These are phyloP conservation scores for Populus alba DNA, from an alignment of 345 rosid species.

Conservation along the genomic window DNA sequence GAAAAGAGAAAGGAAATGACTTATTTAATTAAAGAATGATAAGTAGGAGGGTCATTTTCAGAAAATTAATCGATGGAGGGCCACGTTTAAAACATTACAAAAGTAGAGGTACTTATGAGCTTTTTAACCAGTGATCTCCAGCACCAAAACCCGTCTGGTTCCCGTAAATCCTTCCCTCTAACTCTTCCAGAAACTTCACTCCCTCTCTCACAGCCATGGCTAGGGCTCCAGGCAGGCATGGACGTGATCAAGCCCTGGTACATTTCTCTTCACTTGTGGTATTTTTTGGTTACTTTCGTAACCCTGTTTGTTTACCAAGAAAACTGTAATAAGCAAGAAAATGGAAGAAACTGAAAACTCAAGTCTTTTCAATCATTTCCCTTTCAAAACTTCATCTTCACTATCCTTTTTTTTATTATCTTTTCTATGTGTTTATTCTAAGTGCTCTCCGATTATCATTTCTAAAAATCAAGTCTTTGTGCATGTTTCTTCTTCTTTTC, in stretches of 20 bases:
- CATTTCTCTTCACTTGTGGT: background rate
- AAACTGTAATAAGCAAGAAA: background rate
- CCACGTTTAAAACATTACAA: too few relatives aligned
- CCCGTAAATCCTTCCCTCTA: background rate
- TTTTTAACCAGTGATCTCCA: background rate
- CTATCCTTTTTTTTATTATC: background rate
- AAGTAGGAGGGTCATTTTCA: too few relatives aligned
- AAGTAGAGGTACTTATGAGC: too few relatives aligned
- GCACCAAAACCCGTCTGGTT: background rate
- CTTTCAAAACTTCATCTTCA: background rate
- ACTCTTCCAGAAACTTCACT: constrained; percentile 18
- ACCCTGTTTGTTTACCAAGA: background rate
- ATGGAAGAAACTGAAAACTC: background rate
- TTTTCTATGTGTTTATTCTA: background rate
- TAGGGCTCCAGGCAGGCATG: constrained; percentile 54
- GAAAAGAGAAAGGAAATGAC: too few relatives aligned
- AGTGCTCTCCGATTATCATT: background rate
- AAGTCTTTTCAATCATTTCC: background rate
- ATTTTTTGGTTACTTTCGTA: background rate
- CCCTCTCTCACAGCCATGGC: constrained; percentile 27
- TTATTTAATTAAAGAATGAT: too few relatives aligned
- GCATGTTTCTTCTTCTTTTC: background rate
- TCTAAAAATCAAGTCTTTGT: background rate
- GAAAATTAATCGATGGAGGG: too few relatives aligned
- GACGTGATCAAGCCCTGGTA: constrained; percentile 65